Evolutionary conservation across 192 early-diverging fungal species (phyloP).

Genomic region (Martensiomyces pterosporus): DNA sequence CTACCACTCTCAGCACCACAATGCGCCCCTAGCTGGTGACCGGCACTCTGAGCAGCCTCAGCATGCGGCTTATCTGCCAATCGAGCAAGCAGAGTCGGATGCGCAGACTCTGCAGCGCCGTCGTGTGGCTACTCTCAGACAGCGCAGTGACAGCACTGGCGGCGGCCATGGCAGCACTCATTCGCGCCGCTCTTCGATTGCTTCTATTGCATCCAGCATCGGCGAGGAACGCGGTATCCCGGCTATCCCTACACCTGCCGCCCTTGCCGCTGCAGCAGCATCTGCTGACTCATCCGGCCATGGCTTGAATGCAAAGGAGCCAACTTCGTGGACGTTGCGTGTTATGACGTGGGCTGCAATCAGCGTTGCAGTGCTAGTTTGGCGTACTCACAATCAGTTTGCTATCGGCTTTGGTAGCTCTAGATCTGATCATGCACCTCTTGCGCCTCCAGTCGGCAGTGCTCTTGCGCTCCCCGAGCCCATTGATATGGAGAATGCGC

Average conservation of each 20-base stretch:
- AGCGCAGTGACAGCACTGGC: conserved; percentile 19
- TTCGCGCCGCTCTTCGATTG: conserved; percentile 40
- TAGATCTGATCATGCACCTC: conserved; percentile 20
- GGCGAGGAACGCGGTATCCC: conserved; percentile 38
- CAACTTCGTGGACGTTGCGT: conserved; percentile 12
- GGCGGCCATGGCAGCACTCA: conserved; percentile 10
- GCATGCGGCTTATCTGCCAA: too few relatives aligned
- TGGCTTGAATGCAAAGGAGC: too few relatives aligned
- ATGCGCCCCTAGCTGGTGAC: too few relatives aligned
- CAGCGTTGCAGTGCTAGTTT: conserved; percentile 9
- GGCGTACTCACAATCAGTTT: conserved; percentile 40
- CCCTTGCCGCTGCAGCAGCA: neutral
- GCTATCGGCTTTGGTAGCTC: conserved; percentile 35
- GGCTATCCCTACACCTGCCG: conserved; percentile 12
- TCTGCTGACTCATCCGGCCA: neutral
- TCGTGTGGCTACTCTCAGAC: conserved; percentile 43
- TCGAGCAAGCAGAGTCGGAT: conserved; percentile 20
- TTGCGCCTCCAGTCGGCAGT: conserved; percentile 19
- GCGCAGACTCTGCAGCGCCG: conserved; percentile 41
- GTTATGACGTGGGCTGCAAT: conserved; percentile 10
- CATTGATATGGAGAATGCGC: neutral
- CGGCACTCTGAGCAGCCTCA: too few relatives aligned
- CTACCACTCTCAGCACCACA: too few relatives aligned
- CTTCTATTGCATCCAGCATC: conserved; percentile 32
- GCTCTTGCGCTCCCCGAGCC: conserved; percentile 9